phyloP scores from a whole-genome alignment of 495 filamentous ascomycete species.

The Immersiella caudata region DNA sequence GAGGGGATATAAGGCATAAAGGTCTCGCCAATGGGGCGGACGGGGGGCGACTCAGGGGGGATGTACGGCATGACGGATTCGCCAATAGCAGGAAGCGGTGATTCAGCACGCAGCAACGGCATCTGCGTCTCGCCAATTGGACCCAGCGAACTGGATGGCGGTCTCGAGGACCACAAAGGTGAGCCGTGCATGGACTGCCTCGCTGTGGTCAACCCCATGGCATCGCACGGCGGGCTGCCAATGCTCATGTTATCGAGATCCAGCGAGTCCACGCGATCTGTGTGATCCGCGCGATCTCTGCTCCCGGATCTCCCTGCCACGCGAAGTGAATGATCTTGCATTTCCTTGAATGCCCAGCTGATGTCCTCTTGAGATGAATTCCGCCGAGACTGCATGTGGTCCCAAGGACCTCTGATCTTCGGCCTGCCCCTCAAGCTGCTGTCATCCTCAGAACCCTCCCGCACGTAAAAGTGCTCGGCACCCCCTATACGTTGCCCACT shows the following conservation, averaged over 20 bases:
- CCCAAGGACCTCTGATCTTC: conserved; percentile 42
- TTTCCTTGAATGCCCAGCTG: conserved; percentile 55
- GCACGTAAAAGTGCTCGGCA: conserved; percentile 58
- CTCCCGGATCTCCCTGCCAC: conserved; percentile 19
- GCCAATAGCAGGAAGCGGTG: conserved; percentile 41
- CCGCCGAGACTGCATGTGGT: conserved; percentile 39
- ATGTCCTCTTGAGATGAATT: conserved; percentile 51
- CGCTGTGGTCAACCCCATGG: conserved; percentile 42
- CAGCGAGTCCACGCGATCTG: conserved; percentile 37
- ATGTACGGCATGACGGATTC: conserved; percentile 37
- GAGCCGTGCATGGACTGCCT: conserved; percentile 39
- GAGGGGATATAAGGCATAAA: conserved; percentile 45
- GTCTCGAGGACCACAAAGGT: conserved; percentile 32
- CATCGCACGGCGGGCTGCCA: conserved; percentile 46
- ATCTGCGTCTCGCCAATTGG: conserved; percentile 45
- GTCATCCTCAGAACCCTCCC: conserved; percentile 55
- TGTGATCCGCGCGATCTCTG: neutral
- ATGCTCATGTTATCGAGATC: conserved; percentile 50
- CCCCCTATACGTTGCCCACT: conserved; percentile 48
- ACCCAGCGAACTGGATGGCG: conserved; percentile 27
- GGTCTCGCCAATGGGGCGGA: conserved; percentile 40
- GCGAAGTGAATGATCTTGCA: conserved; percentile 51
- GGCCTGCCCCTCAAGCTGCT: conserved; percentile 33
- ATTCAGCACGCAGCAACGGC: conserved; percentile 43
- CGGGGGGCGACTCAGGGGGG: conserved; percentile 31